phyloP scores from a whole-genome alignment of 106 monocot species.

The Dactylorhiza incarnata region DNA sequence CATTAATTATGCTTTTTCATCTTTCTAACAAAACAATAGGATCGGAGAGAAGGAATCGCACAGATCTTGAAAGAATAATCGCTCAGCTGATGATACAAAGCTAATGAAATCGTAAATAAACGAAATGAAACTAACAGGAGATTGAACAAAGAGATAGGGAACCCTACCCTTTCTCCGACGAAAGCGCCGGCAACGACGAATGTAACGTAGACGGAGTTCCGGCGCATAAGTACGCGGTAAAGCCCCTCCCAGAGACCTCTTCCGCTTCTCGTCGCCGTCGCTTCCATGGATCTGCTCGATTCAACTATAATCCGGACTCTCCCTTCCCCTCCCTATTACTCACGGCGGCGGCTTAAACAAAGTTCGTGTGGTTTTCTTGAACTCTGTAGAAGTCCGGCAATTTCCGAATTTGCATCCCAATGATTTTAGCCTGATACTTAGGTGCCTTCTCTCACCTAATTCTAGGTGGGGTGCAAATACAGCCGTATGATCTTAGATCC shows the following conservation, averaged over 20 bases:
- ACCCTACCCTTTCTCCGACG: conserved; percentile 55
- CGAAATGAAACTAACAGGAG: neutral
- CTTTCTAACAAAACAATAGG: too few species aligned
- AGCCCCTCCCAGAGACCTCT: conserved; percentile 44
- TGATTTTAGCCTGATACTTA: too few species aligned
- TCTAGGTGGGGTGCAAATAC: too few species aligned
- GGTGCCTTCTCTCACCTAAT: too few species aligned
- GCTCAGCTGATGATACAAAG: neutral
- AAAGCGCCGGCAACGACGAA: conserved; percentile 81
- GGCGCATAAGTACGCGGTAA: conserved; percentile 69
- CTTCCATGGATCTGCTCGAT: neutral
- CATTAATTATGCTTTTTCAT: too few species aligned
- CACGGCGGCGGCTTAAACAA: too few species aligned
- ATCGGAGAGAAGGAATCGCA: too few species aligned
- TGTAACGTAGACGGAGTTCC: conserved; percentile 87
- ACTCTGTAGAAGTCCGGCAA: too few species aligned
- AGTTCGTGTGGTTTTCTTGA: too few species aligned
- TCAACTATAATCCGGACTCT: neutral
- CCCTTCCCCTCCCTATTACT: neutral
- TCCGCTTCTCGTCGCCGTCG: neutral
- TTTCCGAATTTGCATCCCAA: too few species aligned
- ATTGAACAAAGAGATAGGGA: neutral
- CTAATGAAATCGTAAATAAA: neutral
- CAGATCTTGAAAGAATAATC: too few species aligned
- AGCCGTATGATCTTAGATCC: too few species aligned